Percentiles rank a stretch among this genome's conserved stretches.
Conservation (phyloP, 2,329 filamentous ascomycete species). For the Leptographium galeiforme region DNA sequence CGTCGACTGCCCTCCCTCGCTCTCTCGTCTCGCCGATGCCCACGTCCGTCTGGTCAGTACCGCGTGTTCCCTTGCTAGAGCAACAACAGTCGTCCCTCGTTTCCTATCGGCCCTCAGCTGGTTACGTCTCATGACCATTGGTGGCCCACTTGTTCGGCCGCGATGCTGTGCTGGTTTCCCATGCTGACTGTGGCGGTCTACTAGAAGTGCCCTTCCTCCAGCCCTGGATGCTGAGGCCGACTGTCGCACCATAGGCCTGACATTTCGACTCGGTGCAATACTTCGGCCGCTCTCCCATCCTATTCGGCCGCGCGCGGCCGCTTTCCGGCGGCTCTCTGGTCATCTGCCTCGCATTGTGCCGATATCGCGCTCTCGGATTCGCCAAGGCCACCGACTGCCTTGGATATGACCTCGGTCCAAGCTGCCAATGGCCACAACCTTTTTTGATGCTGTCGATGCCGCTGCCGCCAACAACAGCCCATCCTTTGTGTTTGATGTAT, state of each 20-base stretch:
- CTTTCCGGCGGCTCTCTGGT: too few relatives aligned
- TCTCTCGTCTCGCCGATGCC: neutral
- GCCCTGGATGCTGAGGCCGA: neutral
- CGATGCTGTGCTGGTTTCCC: neutral
- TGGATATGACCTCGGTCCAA: constrained; percentile 12
- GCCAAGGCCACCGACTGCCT: neutral
- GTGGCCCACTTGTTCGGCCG: neutral
- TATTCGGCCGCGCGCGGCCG: too few relatives aligned
- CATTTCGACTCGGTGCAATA: too few relatives aligned
- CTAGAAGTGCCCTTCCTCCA: neutral
- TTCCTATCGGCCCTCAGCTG: neutral
- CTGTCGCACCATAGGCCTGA: too few relatives aligned
- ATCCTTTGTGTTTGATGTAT: constrained; percentile 39
- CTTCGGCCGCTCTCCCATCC: too few relatives aligned
- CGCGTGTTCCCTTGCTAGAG: neutral
- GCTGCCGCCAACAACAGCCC: constrained; percentile 17
- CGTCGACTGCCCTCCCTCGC: neutral
- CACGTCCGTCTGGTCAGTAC: constrained; percentile 2
- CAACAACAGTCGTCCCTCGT: too few relatives aligned
- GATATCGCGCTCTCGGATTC: too few relatives aligned
- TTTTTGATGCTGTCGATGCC: constrained; percentile 30
- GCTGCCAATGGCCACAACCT: constrained; percentile 38
- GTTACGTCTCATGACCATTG: neutral
- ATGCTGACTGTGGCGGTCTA: too few relatives aligned
- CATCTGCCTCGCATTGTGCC: too few relatives aligned